Base-by-base conservation (phyloP, 2,329 filamentous ascomycete genomes). In the Drechslerella coelobrocha region DNA sequence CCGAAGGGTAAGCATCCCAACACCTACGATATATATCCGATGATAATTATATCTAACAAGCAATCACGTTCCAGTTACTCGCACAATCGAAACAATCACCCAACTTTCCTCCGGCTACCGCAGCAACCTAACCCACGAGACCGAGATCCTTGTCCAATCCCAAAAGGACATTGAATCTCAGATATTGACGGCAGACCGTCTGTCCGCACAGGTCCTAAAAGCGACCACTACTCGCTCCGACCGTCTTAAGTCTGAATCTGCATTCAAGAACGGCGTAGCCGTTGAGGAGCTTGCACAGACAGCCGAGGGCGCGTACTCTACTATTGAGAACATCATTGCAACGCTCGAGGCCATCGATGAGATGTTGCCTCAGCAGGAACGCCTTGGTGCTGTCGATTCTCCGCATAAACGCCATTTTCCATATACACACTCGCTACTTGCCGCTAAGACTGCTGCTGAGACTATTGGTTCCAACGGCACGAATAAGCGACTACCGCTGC, bases 341-440 rank as follows among this genome's bases (percentile, higher is more conserved):
- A 75, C 72, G 2, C 68, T 76, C 5, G 65, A 76, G n/a, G 74
- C 74, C 19, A 76, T 76, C 43, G 75, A 76, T 61, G 74, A 76
- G 39, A 75, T 76, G 72, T 62, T 76, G 9, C 75, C 75, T 0
- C 48, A 72, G 2, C 74, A 75, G 26, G 75, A 76, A 9, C 68
- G 72, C 8, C 24, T 76, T 10, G 69, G 68, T 1, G 48, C 60
- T 7, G 48, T 61, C n/a, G 61, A 57, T 21, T 75, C 74, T 17
- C 72, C 74, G 10, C 74, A 75, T 31, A 74, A 71, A 47, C 73
- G 73, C 1, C 75, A 76, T 48, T 76, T 74, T 48, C 75, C 75
- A 8, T 69, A 72, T n/a, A 56, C 75, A 2, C 75, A 76, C 45
- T 72, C 71, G 2, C 72, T 76, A 3, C 72, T 76, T 5, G 74